Evolutionary conservation across 805 yeast genomes (phyloP), one percentile per base, ranked within the genome.

Genomic region (Candida gorgasii): DNA sequence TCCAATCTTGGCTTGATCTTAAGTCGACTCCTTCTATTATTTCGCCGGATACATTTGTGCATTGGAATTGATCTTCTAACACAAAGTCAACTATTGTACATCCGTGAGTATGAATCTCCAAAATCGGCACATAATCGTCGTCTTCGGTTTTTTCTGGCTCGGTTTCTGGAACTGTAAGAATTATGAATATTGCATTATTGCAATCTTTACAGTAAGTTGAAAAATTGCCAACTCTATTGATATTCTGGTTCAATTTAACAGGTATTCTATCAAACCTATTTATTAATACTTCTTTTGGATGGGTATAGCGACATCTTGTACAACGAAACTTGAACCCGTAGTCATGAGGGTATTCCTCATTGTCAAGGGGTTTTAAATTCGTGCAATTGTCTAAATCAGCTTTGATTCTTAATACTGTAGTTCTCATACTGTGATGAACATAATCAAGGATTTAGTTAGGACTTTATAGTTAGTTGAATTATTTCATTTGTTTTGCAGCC

Each of bases 261-360:
- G 27, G 46, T 8, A 34, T 26, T 2, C 32, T 20, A n/a, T 45
- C 49, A 23, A 37, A 45, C 40, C 47, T 34, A 26, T 37, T 46
- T 2, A 44, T 31, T 22, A 26, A 14, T 1, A 45, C 37, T 15
- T 40, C 42, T 34, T 40, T 44, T 1, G 46, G 48, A 40, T 44
- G 46, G 2, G 8, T 15, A 19, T 14, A 43, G 7, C 29, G 27
- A 17, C 52, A 48, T 9, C 28, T 36, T 14, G 22, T 28, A 19
- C 54, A 50, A 16, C 40, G 36, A 11, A 45, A 19, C 12, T 18
- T 38, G 27, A 50, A 40, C 22, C 46, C 45, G 30, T 48, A 50
- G 36, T 50, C 54, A 31, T 48, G 51, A 19, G 54, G 50, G 27
- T 50, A 50, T 8, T 44, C 49, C 20, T 39, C 36, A 37, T 36